phyloP scores from a whole-genome alignment of 495 filamentous ascomycete species.

The Hypoxylon trugodes region DNA sequence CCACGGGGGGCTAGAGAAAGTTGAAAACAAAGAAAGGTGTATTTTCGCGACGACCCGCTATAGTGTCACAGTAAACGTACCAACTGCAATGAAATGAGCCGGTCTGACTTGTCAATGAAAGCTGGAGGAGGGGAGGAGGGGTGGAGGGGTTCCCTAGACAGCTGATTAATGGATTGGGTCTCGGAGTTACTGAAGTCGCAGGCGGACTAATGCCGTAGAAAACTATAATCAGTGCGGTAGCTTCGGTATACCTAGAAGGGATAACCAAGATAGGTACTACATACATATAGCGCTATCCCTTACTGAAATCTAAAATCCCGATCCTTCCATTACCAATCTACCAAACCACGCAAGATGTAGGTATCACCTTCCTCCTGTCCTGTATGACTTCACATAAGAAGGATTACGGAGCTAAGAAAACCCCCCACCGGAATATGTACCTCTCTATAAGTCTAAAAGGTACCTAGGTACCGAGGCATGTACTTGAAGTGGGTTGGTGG shows the following conservation, averaged over 20 bases:
- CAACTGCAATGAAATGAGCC: neutral
- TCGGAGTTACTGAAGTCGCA: constrained; percentile 27
- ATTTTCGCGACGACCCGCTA: neutral
- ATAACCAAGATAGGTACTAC: neutral
- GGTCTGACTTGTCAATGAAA: constrained; percentile 4
- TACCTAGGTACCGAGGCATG: too few species aligned
- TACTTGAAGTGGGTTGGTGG: too few species aligned
- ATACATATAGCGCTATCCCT: constrained; percentile 5
- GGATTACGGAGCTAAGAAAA: neutral
- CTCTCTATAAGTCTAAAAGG: too few species aligned
- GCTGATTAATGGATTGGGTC: constrained; percentile 1
- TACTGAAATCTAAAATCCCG: constrained; percentile 5
- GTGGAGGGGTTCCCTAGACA: neutral
- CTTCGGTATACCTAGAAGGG: neutral
- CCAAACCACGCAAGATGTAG: neutral
- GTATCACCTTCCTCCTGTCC: neutral
- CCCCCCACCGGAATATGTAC: neutral
- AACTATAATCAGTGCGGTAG: too few species aligned
- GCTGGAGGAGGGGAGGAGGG: constrained; percentile 15
- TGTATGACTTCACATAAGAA: neutral
- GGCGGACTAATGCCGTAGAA: neutral
- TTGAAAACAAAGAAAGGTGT: too few species aligned
- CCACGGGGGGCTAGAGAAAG: too few species aligned
- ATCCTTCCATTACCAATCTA: neutral
- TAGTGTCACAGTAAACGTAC: constrained; percentile 19